phyloP scores from a whole-genome alignment of 768 basidiomycete species.

The Mycena sanguinolenta region DNA sequence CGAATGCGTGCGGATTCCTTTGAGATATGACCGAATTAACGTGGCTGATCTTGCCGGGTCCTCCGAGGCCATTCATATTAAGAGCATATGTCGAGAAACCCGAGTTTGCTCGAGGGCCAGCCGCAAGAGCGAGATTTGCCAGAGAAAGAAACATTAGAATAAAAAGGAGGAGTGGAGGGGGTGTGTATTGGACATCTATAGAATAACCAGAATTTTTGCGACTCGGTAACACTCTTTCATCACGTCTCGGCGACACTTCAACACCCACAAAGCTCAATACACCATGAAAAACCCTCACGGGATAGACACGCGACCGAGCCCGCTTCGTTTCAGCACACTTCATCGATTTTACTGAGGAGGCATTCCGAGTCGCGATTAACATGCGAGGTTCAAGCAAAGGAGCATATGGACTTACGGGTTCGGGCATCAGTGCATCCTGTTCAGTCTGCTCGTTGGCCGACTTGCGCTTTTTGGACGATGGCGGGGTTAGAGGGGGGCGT shows the following conservation, averaged over 20 bases:
- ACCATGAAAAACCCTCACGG: conserved; percentile 13
- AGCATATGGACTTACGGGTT: too few relatives aligned
- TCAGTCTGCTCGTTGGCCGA: too few relatives aligned
- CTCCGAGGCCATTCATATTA: conserved; percentile 6
- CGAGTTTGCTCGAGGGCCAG: not conserved
- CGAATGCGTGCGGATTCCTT: conserved; percentile 6
- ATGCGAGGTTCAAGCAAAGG: too few relatives aligned
- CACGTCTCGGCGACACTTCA: not conserved
- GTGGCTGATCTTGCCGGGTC: conserved; percentile 8
- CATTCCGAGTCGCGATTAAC: conserved; percentile 22
- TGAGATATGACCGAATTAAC: conserved; percentile 7
- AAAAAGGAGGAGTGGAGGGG: not conserved
- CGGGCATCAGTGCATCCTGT: too few relatives aligned
- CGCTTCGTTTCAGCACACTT: not conserved
- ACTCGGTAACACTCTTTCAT: conserved; percentile 15
- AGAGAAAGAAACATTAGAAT: not conserved
- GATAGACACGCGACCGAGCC: not conserved
- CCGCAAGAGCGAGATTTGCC: not conserved
- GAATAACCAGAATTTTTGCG: conserved; percentile 20
- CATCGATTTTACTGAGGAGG: not conserved
- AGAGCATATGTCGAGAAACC: conserved; percentile 7
- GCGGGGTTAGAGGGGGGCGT: too few relatives aligned
- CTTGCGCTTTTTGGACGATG: too few relatives aligned
- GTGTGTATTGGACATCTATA: conserved; percentile 8
- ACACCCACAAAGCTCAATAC: conserved; percentile 9